These are phyloP conservation scores for Leonotis leonurus DNA, from an alignment of 257 asterid species.

Conservation along the genomic window DNA sequence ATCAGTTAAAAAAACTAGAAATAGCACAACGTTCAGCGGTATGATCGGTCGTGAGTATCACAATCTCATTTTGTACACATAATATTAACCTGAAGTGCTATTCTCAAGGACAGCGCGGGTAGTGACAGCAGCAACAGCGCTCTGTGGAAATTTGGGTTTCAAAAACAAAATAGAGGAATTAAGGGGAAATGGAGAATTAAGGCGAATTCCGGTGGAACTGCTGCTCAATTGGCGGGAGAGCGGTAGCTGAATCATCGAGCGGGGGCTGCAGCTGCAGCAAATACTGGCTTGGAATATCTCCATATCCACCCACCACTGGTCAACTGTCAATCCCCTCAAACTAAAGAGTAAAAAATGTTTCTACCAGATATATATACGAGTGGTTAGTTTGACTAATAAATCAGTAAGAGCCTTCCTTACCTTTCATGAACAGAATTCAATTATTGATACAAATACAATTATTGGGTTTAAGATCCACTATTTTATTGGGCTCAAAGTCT, in stretches of 20 bases:
- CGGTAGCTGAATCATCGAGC: conserved; percentile 1
- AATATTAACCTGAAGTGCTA: conserved; percentile 32
- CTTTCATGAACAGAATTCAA: no score
- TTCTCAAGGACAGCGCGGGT: conserved; percentile 28
- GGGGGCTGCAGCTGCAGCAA: conserved; percentile 24
- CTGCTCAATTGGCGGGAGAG: conserved; percentile 3
- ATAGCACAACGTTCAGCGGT: not conserved
- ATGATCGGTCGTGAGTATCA: not conserved
- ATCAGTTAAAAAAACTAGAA: not conserved
- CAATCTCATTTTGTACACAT: not conserved
- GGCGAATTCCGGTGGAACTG: not conserved
- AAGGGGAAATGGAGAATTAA: not conserved
- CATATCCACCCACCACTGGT: conserved; percentile 29
- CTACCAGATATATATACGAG: not conserved
- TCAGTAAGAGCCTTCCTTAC: no score
- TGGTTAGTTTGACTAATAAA: no score
- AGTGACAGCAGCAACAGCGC: conserved; percentile 18
- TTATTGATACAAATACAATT: no score
- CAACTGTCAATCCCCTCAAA: no score
- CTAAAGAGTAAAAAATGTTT: not conserved
- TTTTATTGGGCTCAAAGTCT: no score
- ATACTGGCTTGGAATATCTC: conserved; percentile 39
- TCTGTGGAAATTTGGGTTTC: conserved; percentile 7
- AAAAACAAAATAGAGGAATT: conserved; percentile 2
- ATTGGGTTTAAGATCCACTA: no score